phyloP scores from a whole-genome alignment of 164 flowering plant genomes.

The Stephania japonica region DNA sequence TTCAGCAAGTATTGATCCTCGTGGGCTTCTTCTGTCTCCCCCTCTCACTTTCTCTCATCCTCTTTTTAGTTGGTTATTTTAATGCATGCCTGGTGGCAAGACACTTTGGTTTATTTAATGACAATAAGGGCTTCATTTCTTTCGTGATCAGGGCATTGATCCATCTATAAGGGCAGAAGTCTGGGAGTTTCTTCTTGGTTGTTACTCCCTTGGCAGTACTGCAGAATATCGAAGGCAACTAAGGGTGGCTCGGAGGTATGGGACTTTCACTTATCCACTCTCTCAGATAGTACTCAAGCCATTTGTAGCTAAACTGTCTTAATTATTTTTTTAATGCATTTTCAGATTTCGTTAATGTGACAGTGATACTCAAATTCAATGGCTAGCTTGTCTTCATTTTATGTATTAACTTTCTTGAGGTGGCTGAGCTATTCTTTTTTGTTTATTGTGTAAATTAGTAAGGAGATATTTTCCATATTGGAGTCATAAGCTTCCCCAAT shows the following conservation, averaged over 20 bases:
- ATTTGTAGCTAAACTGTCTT: neutral
- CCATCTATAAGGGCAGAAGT: conserved; percentile 86
- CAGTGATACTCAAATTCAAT: neutral
- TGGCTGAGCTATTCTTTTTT: neutral
- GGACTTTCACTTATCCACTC: conserved; percentile 3
- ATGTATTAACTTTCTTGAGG: neutral
- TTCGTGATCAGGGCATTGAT: conserved; percentile 62
- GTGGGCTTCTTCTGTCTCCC: neutral
- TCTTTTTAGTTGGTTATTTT: neutral
- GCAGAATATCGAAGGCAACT: conserved; percentile 53
- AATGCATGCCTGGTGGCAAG: neutral
- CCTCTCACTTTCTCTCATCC: neutral
- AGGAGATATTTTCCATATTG: neutral
- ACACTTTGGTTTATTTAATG: conserved; percentile 5
- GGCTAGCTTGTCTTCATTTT: conserved; percentile 1
- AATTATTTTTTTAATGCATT: neutral
- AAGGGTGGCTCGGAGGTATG: conserved; percentile 67
- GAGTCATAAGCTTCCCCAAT: too few species aligned
- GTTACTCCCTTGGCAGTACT: conserved; percentile 68
- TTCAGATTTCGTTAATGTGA: neutral
- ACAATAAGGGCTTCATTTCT: neutral
- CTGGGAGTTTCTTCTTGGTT: conserved; percentile 96
- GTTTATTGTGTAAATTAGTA: neutral
- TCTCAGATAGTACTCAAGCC: neutral
- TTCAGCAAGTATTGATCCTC: too few species aligned